Conservation (phyloP, 768 basidiomycete species). For the Termitomyces bulborhizus region DNA sequence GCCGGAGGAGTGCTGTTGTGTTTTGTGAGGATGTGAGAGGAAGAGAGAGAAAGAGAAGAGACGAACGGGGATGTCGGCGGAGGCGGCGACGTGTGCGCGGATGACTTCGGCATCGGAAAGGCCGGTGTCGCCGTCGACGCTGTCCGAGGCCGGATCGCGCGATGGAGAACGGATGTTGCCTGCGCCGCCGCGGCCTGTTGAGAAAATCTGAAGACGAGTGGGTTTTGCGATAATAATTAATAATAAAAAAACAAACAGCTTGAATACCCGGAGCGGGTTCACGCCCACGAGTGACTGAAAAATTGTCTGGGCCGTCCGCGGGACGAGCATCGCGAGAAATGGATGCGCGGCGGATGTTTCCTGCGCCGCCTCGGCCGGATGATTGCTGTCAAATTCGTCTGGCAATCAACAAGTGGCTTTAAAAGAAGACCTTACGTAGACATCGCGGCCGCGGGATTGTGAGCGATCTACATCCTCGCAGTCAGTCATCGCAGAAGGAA, state of each 20-base stretch:
- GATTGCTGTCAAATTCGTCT: conserved; percentile 30
- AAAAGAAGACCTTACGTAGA: conserved; percentile 36
- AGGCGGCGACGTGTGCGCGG: conserved; percentile 23
- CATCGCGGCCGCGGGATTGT: conserved; percentile 51
- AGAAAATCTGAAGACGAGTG: conserved; percentile 30
- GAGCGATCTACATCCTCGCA: conserved; percentile 33
- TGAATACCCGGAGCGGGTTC: conserved; percentile 37
- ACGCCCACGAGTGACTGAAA: conserved; percentile 52
- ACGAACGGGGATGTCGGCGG: conserved; percentile 29
- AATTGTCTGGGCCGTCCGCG: conserved; percentile 45
- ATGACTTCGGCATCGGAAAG: conserved; percentile 26
- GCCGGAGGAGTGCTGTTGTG: conserved; percentile 46
- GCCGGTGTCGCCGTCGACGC: conserved; percentile 23
- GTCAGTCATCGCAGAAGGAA: conserved; percentile 1
- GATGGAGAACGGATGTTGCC: conserved; percentile 88
- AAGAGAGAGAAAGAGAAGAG: neutral
- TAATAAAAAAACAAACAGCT: conserved; percentile 21
- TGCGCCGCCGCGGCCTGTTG: conserved; percentile 79
- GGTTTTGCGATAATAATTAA: no score
- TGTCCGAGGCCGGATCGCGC: conserved; percentile 31
- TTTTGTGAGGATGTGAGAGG: neutral
- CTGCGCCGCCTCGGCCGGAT: conserved; percentile 62
- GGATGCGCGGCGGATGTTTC: conserved; percentile 61
- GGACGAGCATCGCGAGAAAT: conserved; percentile 37
- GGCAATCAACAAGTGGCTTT: no score